Conservation (phyloP, 257 asterid genomes). For the Knoxia roxburghii region DNA sequence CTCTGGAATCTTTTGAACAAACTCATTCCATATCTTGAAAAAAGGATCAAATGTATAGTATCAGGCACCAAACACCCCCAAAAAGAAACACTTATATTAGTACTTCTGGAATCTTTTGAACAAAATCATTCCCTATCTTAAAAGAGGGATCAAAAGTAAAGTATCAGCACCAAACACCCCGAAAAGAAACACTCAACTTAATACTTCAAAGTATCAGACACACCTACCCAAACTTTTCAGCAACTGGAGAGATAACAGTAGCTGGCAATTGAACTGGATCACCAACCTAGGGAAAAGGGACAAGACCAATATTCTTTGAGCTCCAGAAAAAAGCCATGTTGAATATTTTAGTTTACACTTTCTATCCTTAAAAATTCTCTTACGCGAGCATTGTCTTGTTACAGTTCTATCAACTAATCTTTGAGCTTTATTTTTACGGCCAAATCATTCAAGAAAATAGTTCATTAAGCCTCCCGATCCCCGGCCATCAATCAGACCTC, state of each 20-base stretch:
- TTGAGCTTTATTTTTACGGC: background rate
- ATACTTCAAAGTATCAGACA: background rate
- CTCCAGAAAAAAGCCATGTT: background rate
- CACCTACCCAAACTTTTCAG: conserved; percentile 68
- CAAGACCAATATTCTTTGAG: conserved; percentile 3
- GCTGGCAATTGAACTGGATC: conserved; percentile 99
- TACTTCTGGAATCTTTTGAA: conserved; percentile 68
- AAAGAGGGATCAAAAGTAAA: background rate
- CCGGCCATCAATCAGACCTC: background rate
- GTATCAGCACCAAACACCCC: conserved; percentile 16
- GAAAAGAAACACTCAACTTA: too few relatives aligned
- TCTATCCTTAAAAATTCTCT: background rate
- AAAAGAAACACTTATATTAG: background rate
- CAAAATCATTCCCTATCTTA: conserved; percentile 79
- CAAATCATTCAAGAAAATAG: background rate
- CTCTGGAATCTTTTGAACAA: conserved; percentile 81
- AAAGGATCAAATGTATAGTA: conserved; percentile 5
- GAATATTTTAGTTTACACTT: background rate
- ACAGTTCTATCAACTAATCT: background rate
- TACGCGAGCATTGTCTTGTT: conserved; percentile 1
- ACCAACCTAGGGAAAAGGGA: conserved; percentile 59
- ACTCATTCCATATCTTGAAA: conserved; percentile 72
- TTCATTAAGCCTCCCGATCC: background rate
- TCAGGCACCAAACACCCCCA: conserved; percentile 13
- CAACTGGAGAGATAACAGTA: conserved; percentile 76